Base-by-base conservation (phyloP, 768 basidiomycete genomes). In the Amanita thiersii region DNA sequence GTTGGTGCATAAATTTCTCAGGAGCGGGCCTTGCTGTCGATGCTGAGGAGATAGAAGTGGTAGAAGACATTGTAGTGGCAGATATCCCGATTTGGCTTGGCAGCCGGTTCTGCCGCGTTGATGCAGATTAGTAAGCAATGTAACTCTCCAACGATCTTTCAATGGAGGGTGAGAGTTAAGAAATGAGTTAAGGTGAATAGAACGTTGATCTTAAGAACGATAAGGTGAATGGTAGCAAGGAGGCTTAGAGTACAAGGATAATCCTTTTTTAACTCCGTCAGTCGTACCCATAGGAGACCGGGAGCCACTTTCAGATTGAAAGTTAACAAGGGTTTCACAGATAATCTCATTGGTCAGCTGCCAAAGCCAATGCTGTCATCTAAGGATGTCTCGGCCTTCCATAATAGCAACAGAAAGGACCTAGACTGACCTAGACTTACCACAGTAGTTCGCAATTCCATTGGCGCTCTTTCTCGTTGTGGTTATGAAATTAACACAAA, bases 11-110 rank as follows among this genome's bases (percentile, higher is more conserved):
- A 45, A 57, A 53, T 37, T 43, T 51, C 43, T 43, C 56, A 41
- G 54, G 64, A 33, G 45, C 48, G 15, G 70, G 66, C 38, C 62
- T 64, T 14, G 68, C 63, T 7, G 70, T 66, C 20, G 63, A 57
- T 7, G 62, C 61, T 1, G 73, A 72, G 35, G 77, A 73, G 28
- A 73, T 72, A 44, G 77, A 73, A 28, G 68, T 64, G 29, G 69
- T 63, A 26, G 68, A 61, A 64, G 74, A 64, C 68, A 77, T 67
- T 53, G 30, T 50, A 17, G 38, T 43, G 35, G 42, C 60, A 42
- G 57, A 14, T 51, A 23, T 53, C 37, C 45, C 25, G 25, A 40
- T 39, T 23, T 35, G 28, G 26, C 15, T n/a, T 4, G 24, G 8
- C 21, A 25, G 37, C 35, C 17, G 21, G 36, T 39, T 30, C 21